Evolutionary conservation across 371 early-diverging fungal species (phyloP).

Genomic region (Choanephora cucurbitarum): DNA sequence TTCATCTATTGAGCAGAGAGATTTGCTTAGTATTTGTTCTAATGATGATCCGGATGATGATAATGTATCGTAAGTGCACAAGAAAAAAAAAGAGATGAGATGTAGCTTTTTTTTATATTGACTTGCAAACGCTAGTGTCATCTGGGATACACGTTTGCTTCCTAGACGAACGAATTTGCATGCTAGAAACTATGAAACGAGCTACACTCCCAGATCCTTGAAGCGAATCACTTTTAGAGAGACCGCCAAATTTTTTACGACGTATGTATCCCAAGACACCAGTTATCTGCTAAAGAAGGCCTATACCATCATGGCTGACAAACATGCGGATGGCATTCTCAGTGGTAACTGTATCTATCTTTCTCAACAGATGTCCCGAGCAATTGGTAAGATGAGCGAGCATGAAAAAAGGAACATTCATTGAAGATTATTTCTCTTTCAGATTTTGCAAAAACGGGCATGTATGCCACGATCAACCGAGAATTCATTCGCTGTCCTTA

Average conservation of each 20-base stretch:
- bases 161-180: slow-evolving; percentile 15
- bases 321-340: slow-evolving; percentile 8
- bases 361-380: slow-evolving; percentile 10
- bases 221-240: slow-evolving; percentile 14
- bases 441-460: slow-evolving; percentile 37
- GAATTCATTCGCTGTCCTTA: slow-evolving; percentile 44
- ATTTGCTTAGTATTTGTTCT: slow-evolving; percentile 70
- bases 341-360: slow-evolving; percentile 22
- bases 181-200: background rate
- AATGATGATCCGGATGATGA: slow-evolving; percentile 87
- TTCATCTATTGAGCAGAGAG: slow-evolving; percentile 64
- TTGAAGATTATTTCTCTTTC: too few species aligned
- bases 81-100: too few species aligned
- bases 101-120: background rate
- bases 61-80: slow-evolving; percentile 44
- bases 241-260: slow-evolving; percentile 17
- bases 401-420: too few species aligned
- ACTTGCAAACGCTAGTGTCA: slow-evolving; percentile 33
- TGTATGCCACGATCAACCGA: slow-evolving; percentile 21
- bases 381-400: slow-evolving; percentile 15
- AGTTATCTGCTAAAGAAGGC: slow-evolving; percentile 7
- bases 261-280: slow-evolving; percentile 22
- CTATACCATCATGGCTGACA: slow-evolving; percentile 15
- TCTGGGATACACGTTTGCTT: slow-evolving; percentile 68
- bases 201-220: background rate